A percentile compares a stretch with the other conserved stretches of the same genome.
Evolutionary conservation across 2,329 filamentous ascomycete genomes (phyloP).

Genomic region (Neopestalotiopsis sp.): DNA sequence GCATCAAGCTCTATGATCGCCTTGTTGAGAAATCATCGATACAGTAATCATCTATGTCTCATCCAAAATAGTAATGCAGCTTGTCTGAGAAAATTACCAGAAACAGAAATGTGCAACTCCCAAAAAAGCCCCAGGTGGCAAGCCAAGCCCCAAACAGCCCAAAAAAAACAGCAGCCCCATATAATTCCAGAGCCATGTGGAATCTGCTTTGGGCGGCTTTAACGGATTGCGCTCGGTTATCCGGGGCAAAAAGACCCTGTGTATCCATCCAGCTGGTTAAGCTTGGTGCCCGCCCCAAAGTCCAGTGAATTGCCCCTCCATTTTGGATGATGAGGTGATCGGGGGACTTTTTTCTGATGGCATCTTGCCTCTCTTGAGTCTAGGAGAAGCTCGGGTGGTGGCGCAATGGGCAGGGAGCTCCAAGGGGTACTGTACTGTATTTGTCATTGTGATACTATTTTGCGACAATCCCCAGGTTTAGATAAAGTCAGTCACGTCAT

Average conservation of each 20-base stretch:
- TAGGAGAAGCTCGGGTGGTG: not conserved
- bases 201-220: too few relatives aligned
- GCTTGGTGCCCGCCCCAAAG: not conserved
- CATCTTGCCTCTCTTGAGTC: constrained; percentile 2
- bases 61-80: not conserved
- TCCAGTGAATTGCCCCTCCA: not conserved
- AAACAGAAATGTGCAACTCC: constrained; percentile 3
- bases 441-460: not conserved
- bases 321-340: not conserved
- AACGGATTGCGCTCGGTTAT: not conserved
- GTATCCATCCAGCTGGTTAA: not conserved
- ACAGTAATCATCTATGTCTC: not conserved
- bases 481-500: not conserved
- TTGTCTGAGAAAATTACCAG: not conserved
- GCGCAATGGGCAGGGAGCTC: not conserved
- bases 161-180: not conserved
- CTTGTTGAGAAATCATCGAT: not conserved
- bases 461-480: not conserved
- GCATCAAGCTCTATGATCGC: not conserved
- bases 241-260: not conserved
- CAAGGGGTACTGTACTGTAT: not conserved
- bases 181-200: not conserved
- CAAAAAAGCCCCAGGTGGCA: not conserved
- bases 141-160: not conserved
- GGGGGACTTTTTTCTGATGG: not conserved